Percentiles rank a stretch among this genome's conserved stretches.
Conservation (phyloP, 2,329 filamentous ascomycete genomes). For the Aurifilum marmelostoma region DNA sequence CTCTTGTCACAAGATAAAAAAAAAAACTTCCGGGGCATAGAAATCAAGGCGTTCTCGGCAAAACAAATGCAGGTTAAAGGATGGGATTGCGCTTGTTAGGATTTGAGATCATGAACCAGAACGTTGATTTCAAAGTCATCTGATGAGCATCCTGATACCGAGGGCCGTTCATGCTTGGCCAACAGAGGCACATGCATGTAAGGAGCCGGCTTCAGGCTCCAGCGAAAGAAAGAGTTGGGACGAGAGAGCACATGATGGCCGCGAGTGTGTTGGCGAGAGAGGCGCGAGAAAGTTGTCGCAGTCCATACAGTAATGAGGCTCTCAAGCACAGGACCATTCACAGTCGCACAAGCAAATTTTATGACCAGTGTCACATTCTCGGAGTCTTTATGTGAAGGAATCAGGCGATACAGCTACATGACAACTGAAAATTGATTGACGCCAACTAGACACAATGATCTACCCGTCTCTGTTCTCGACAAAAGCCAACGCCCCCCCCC, state of each 20-base stretch:
- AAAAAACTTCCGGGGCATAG: conserved; percentile 27
- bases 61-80: conserved; percentile 7
- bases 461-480: conserved; percentile 5
- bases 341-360: background rate
- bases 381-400: background rate
- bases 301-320: background rate
- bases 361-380: conserved; percentile 13
- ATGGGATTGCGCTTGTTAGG: conserved; percentile 19
- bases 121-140: conserved; percentile 21
- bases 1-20: too few species aligned
- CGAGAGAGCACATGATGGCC: background rate
- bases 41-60: conserved; percentile 30
- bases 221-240: background rate
- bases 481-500: background rate
- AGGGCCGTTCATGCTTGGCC: background rate
- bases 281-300: background rate
- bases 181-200: background rate
- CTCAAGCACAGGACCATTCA: background rate
- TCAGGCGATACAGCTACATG: conserved; percentile 15
- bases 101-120: conserved; percentile 19
- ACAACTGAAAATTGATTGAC: background rate
- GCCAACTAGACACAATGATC: conserved; percentile 5
- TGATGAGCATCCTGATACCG: conserved; percentile 17
- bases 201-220: background rate
- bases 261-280: background rate